Conservation (phyloP, 176 grass and related monocot genomes). For the Poa annua region DNA sequence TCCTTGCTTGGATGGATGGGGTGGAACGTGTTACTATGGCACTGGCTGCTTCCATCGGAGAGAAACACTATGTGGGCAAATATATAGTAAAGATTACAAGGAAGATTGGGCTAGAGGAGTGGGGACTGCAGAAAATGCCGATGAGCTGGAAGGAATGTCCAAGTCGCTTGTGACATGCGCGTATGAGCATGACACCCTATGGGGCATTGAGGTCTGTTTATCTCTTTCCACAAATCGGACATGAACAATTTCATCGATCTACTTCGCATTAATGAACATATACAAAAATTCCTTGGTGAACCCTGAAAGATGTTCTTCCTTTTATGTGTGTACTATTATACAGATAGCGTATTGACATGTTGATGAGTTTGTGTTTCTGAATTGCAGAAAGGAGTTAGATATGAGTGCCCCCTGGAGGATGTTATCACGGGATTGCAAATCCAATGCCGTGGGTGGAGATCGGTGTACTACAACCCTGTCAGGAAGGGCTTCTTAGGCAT, state of each 20-base stretch:
- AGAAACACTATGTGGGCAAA: conserved; percentile 60
- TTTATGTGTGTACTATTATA: background rate
- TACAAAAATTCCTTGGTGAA: background rate
- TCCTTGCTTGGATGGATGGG: conserved; percentile 69
- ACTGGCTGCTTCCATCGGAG: conserved; percentile 76
- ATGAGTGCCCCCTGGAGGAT: conserved; percentile 79
- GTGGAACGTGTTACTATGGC: conserved; percentile 72
- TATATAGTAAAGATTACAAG: conserved; percentile 51
- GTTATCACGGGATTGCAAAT: conserved; percentile 77
- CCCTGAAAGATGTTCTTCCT: background rate
- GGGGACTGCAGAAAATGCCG: conserved; percentile 42
- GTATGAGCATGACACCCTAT: conserved; percentile 61
- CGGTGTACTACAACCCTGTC: conserved; percentile 54
- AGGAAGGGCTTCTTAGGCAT: conserved; percentile 67
- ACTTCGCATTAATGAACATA: conserved; percentile 1
- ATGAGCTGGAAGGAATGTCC: conserved; percentile 58
- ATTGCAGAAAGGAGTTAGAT: conserved; percentile 79
- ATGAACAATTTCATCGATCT: background rate
- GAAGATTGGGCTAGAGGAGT: conserved; percentile 43
- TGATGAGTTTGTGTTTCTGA: conserved; percentile 31
- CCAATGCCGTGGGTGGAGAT: conserved; percentile 78
- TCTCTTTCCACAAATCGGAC: conserved; percentile 8
- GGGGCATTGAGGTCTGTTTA: conserved; percentile 67
- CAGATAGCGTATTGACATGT: background rate
- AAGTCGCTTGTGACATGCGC: conserved; percentile 60